Base-by-base conservation (phyloP, 768 basidiomycete species). In the Tephrocybe sp. region DNA sequence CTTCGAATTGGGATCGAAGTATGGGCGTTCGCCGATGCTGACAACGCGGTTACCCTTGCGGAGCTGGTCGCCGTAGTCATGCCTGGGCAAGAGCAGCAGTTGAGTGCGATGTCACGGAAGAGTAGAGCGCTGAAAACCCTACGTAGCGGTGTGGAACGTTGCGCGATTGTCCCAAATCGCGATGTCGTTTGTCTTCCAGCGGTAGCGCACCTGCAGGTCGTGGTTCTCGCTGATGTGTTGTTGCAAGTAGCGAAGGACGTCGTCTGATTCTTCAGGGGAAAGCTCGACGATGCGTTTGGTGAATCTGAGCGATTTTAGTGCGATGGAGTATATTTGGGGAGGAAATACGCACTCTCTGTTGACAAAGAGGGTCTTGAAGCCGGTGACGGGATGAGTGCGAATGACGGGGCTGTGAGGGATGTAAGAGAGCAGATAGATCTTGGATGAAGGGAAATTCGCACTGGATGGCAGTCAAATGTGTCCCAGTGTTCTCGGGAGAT, bases 121-220 rank as follows among this genome's bases (percentile, higher is more conserved):
- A 0, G 14, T 15, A 28, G 20, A 48, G 11, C 11, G 28, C 6
- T 30, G 11, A n/a, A n/a, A n/a, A n/a, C n/a, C 70, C 48, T 58
- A 74, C 74, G 74, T 75, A 20, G 72, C 71, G 10, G 70, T 78
- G 55, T 81, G 79, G 64, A 70, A 74, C 0, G 77, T 77, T 15
- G 71, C 67, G 37, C 81, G 64, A 60, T 85, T 85, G 50, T 83
- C 81, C 83, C 82, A 85, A 58, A 85, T 80, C 0, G 83, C 83
- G 21, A 84, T 60, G 48, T 78, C 78, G 57, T 81, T 75, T 34
- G 60, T 58, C 28, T 66, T 62, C 81, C 83, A 85, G 17, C 73
- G 73, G 71, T 71, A 79, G 21, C 78, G 69, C 47, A 71, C 69
- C 56, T 80, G 80, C 15, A 83, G 64, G 62, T 84, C 81, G 57